Base-by-base conservation (phyloP, 768 basidiomycete genomes). In the Termitomyces sp. region DNA sequence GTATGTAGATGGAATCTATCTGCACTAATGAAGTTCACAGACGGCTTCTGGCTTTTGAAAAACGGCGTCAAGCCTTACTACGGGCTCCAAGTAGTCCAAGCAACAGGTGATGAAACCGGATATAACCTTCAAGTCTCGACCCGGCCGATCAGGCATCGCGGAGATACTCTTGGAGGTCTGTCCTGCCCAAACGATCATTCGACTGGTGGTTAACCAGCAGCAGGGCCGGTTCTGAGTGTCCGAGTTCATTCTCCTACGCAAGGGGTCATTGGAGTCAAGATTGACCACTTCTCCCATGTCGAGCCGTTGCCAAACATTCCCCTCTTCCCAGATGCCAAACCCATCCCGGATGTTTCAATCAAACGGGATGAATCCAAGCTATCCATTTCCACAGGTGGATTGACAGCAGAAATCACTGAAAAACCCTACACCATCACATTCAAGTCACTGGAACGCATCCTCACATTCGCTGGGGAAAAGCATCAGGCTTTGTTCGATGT, bases 1-100 rank as follows among this genome's bases (percentile, higher is more conserved):
- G 48, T 20, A 33, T 50, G 30, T 22, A 45, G 13, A 12, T 45
- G 27, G n/a, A 11, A 20, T 42, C 41, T 20, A 11, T 20, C 41
- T 42, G 18, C n/a, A 20, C 45, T 54, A 7, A 89, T 88, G 86
- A 85, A 82, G 66, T 86, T 87, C 75, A 87, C 82, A 76, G 87
- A 89, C 72, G 86, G 87, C 22, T 85, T 88, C 66, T 89, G 85
- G 86, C 77, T 87, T 24, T 70, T 84, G 63, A 84, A 84, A 64
- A 74, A 79, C 60, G 87, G 84, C 42, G 80, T 85, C 58, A 84
- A 82, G 65, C 77, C 84, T 13, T 78, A 77, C 60, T 84, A 83
- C 58, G 87, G 82, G 33, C 74, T 88, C 45, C 83, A 88, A 63
- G 85, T 86, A 39, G 81, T 81, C 36, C 79, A 83, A 53, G 70